phyloP scores from a whole-genome alignment of 306 rosid genomes.

The Trifolium subterraneum region DNA sequence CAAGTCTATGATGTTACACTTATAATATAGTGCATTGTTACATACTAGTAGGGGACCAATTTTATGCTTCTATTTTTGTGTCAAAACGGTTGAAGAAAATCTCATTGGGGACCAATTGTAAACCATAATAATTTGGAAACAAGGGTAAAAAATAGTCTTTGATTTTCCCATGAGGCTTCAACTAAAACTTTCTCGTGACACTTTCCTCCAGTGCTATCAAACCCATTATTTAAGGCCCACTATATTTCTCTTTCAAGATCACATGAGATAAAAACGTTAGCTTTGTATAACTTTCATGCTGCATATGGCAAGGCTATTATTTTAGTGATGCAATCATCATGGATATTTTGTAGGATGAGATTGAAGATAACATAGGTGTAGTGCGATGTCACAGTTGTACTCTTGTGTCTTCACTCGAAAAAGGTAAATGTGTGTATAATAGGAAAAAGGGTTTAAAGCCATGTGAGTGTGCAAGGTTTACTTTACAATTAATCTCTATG shows the following conservation, averaged over 20 bases:
- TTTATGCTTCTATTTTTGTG: conserved; percentile 14
- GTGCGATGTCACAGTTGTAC: conserved; percentile 56
- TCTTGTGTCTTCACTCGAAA: conserved; percentile 46
- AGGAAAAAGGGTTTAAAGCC: conserved; percentile 34
- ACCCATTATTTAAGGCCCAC: conserved; percentile 38
- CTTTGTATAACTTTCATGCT: conserved; percentile 37
- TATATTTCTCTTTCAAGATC: conserved; percentile 37
- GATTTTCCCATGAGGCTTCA: conserved; percentile 2
- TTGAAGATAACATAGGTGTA: conserved; percentile 34
- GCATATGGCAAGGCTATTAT: background rate
- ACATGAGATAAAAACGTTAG: conserved; percentile 27
- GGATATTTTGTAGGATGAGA: conserved; percentile 2
- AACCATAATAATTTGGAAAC: conserved; percentile 4
- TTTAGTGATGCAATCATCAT: conserved; percentile 31
- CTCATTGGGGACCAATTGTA: conserved; percentile 40
- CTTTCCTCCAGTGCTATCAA: background rate
- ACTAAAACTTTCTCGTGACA: conserved; percentile 40
- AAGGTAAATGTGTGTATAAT: conserved; percentile 34
- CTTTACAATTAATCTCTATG: conserved; percentile 37
- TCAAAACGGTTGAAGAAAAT: conserved; percentile 33
- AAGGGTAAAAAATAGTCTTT: conserved; percentile 8
- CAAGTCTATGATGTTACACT: conserved; percentile 17
- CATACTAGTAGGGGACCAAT: conserved; percentile 15
- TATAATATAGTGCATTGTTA: background rate
- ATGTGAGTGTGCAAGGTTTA: conserved; percentile 14